Base-by-base conservation (phyloP, 108 stramenopile species). In the Conticribra guillardii region DNA sequence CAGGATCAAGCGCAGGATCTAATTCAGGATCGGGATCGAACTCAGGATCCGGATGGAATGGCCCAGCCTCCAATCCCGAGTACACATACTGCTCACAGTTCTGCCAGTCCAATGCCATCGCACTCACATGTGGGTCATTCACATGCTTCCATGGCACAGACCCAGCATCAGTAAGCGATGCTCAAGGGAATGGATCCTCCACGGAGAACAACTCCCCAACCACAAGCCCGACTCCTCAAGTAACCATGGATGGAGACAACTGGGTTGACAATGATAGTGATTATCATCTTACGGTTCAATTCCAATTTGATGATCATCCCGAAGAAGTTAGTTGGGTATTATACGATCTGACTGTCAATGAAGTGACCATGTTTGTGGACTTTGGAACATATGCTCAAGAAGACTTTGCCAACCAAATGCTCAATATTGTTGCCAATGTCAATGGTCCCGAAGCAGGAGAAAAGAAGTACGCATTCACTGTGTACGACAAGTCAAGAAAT, bases 381-480 rank as follows among this genome's bases (percentile, higher is more conserved):
- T 77, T 69, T 64, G 76, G 37, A 0, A 58, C 49, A 17, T 77
- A 77, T 61, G 41, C 27, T 23, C 45, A 49, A 55, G 76, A 69
- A 23, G 63, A 64, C 2, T 77, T 69, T 45, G 76, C 68, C 21
- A 64, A 69, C 27, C 45, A 69, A 53, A 55, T 29, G 34, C 68
- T 77, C 30, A 51, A 69, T 4, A 44, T 69, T 5, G 55, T 64
- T 14, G 60, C 53, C 31, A 64, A 68, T 21, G 52, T 77, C 16
- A 62, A 69, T 28, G 76, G 76, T 0, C 68, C 76, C 22, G 76
- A 77, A 4, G 63, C 56, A 14, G 76, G 76, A 48, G 76, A 77
- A 46, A 64, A 57, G 55, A 51, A 85, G 41, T 85, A 82, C 52
- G 78, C 69, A 4, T 85, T 85, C 54, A 79, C 82, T 33, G 84